Evolutionary conservation across 495 filamentous ascomycete genomes (phyloP), one percentile per base, ranked within the genome.

Genomic region (Tuber borchii): DNA sequence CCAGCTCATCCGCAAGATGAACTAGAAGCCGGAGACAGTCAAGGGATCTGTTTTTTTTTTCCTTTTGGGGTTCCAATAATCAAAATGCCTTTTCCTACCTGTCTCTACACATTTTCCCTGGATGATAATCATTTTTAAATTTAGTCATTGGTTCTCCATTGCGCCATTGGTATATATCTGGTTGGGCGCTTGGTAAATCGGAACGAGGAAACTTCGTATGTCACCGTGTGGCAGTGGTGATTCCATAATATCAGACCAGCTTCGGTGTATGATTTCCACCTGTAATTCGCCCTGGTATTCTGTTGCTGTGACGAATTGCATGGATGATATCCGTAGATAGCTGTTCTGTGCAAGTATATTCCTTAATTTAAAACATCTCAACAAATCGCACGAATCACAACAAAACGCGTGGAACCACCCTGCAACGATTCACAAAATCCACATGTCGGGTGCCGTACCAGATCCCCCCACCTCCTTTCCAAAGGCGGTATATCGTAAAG

Each of bases 1-100:
- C 88, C 86, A 84, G 82, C 90, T 99, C 83, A 92, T 99, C 88
- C 89, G 93, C 86, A 92, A 97, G 89, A 99, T 99, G 96, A 99
- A 98, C 90, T 99, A 93, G 56, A 65, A 87, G 83, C 83, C 83
- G 39, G 26, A 44, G 17, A 37, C 48, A 70, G 46, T 73, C n/a
- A 19, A 17, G 12, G 9, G 2, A 3, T 40, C 26, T 22, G 31
- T 0, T 16, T n/a, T 34, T 40, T 74, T 14, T 43, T n/a, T 10
- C 26, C 40, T 73, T 2, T 73, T 19, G 16, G 19, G 39, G 68
- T 26, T 61, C 14, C 7, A 74, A 71, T 71, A n/a, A 42, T 44
- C 17, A 65, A 65, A 34, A 10, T 12, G 2, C 17, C 12, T 65
- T 65, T 34, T 34, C 31, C 56, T 65, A 31, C 26, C 8, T 17